Base-by-base conservation (phyloP, 2,329 filamentous ascomycete species). In the Chaetomiaceae sp. region DNA sequence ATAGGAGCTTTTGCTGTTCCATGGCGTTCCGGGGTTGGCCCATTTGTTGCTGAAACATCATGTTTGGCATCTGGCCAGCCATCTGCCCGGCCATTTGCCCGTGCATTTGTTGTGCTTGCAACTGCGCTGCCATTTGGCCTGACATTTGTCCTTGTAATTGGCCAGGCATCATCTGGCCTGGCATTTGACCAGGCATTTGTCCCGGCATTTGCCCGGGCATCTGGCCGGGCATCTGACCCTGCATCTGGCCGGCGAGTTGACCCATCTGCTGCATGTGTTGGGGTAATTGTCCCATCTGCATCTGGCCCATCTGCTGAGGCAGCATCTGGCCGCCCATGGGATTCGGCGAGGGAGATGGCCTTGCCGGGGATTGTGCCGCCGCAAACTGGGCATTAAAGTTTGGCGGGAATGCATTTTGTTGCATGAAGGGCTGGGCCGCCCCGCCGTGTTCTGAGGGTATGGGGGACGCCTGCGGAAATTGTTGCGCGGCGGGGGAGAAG, bases 341-440 rank as follows among this genome's bases (percentile, higher is more conserved):
- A 57, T 75, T 76, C 53, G 76, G 72, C 49, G 75, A 73, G 33
- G 81, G 73, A 13, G 79, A 73, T n/a, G 81, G 73, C 48, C 79
- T 70, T 43, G 76, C 69, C 34, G 79, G 77, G 45, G 79, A 75
- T 20, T 77, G 77, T 4, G 78, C 76, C 12, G 79, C 73, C 34
- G 77, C 73, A 56, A 81, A 86, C 57, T 74, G 78, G 16, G 78
- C 75, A 53, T 79, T 81, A 58, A 79, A 85, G 30, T 72, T 76
- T 48, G 75, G 80, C 1, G 75, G 67, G 59, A 85, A 83, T 30
- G 72, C 73, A 17, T 71, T 70, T 40, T 72, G 78, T 48, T 79
- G 81, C 70, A 85, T 80, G 60, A 82, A 89, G n/a, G 83, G 86
- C 63, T 91, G 87, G 0, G 87, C 86, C 8, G 87, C 90, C 50